phyloP scores from a whole-genome alignment of 305 asterid species.

The Nicotiana rustica region DNA sequence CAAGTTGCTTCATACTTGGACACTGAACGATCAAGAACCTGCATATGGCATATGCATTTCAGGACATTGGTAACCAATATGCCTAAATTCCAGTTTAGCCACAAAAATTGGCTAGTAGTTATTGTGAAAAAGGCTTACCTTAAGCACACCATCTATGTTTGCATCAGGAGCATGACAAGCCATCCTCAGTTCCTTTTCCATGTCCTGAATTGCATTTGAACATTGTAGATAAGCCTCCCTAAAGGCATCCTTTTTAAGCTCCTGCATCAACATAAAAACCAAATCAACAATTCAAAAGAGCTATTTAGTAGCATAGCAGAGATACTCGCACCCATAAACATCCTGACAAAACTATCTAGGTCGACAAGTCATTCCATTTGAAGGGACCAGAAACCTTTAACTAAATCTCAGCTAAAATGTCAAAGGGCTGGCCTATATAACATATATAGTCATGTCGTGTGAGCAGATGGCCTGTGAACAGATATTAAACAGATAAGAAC shows the following conservation, averaged over 20 bases:
- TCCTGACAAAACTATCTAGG: conserved; percentile 14
- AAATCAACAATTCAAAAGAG: conserved; percentile 34
- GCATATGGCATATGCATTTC: conserved; percentile 36
- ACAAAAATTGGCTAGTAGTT: neutral
- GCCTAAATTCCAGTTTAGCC: conserved; percentile 24
- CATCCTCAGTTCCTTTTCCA: conserved; percentile 87
- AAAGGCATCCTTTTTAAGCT: conserved; percentile 84
- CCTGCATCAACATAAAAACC: conserved; percentile 60
- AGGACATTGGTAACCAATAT: neutral
- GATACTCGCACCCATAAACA: neutral
- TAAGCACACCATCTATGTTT: conserved; percentile 72
- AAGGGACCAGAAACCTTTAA: neutral
- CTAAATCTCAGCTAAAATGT: neutral
- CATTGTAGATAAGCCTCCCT: conserved; percentile 87
- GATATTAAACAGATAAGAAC: neutral
- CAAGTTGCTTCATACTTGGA: conserved; percentile 79
- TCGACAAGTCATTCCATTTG: neutral
- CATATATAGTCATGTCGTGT: neutral
- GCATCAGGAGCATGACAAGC: conserved; percentile 88
- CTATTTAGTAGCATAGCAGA: neutral
- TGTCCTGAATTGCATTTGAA: conserved; percentile 73
- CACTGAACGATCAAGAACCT: conserved; percentile 85
- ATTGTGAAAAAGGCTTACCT: conserved; percentile 54
- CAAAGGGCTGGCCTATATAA: neutral
- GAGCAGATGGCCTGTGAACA: neutral